Base-by-base conservation (phyloP, 106 monocot genomes). In the Dioscorea dumetorum region DNA sequence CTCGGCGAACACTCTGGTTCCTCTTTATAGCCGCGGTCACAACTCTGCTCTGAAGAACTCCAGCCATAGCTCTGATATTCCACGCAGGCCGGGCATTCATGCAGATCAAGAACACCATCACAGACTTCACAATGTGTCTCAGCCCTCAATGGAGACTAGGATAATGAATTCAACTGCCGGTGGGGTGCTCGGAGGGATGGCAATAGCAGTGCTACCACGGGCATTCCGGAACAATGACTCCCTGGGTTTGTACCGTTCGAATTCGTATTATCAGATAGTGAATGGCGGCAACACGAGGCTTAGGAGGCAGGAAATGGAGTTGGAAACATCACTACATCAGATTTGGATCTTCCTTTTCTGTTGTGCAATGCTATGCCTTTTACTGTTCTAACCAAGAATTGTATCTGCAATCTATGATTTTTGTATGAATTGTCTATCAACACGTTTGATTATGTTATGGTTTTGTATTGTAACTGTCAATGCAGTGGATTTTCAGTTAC, bases 11-110 rank as follows among this genome's bases (percentile, higher is more conserved):
- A 48, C 82, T 11, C 82, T 94, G n/a, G 90, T 94, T 22, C 94
- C 94, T 5, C 82, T 94, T 52, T 94, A 94, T 60, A 87, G 87
- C 69, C 82, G 82, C 0, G 94, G 90, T 13, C 66, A 73, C 32
- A 70, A n/a, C 53, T 4, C 53, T 1, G 12, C 57, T 53, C 6
- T 28, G 18, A 10, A 41, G 41, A 24, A 32, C 21, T 16, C 73
- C 35, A 15, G 24, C 24, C 23, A 16, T 34, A 22, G 18, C 41
- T 51, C 49, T 48, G 57, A 73, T 64, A 79, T 85, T 19, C 91
- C 91, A 0, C 49, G 68, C 10, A 73, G 88, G 0, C 93, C 93
- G 0, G 24, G 65, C 3, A 63, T 58, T 2, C 87, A 68, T 12
- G 66, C 54, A 10, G 61, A 49, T 53, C 41, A 41, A 41, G 41